Percentiles rank a stretch among this genome's conserved stretches.
Conservation (phyloP, 345 rosid genomes). For the Acer saccharum region DNA sequence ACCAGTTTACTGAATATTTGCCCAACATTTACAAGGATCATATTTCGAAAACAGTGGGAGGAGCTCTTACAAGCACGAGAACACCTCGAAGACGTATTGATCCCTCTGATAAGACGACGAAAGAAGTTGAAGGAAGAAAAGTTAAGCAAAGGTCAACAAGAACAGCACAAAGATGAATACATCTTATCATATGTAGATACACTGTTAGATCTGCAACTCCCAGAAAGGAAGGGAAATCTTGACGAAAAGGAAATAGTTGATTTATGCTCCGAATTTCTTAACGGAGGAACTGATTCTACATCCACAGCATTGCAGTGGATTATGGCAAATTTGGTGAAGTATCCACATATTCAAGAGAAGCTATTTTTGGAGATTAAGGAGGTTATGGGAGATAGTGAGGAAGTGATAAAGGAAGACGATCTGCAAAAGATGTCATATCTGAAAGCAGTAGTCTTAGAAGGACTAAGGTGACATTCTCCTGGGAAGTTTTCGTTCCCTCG, state of each 20-base stretch:
- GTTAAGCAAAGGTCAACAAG: not conserved
- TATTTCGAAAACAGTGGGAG: slow-evolving; percentile 5
- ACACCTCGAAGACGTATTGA: not conserved
- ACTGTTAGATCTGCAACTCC: not conserved
- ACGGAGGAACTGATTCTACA: not conserved
- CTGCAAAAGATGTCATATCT: not conserved
- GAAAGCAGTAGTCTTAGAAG: not conserved
- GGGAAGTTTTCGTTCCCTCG: not conserved
- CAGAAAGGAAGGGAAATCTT: not conserved
- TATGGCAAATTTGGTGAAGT: slow-evolving; percentile 7
- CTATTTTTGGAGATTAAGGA: not conserved
- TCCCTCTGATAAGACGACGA: not conserved
- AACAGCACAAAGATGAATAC: not conserved
- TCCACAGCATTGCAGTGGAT: slow-evolving; percentile 4
- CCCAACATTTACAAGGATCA: not conserved
- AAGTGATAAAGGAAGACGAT: not conserved
- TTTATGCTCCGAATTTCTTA: not conserved
- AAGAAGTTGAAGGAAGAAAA: not conserved
- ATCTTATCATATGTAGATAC: slow-evolving; percentile 4
- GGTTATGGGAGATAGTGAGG: not conserved
- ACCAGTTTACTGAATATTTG: not conserved
- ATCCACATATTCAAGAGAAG: slow-evolving; percentile 13
- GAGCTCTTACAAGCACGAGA: not conserved
- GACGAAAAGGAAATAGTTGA: not conserved
- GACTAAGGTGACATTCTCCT: not conserved